Percentiles rank a stretch among this genome's conserved stretches.
These are phyloP conservation scores for Handroanthus guayacan DNA, from an alignment of 257 asterid genomes.

Conservation along the genomic window DNA sequence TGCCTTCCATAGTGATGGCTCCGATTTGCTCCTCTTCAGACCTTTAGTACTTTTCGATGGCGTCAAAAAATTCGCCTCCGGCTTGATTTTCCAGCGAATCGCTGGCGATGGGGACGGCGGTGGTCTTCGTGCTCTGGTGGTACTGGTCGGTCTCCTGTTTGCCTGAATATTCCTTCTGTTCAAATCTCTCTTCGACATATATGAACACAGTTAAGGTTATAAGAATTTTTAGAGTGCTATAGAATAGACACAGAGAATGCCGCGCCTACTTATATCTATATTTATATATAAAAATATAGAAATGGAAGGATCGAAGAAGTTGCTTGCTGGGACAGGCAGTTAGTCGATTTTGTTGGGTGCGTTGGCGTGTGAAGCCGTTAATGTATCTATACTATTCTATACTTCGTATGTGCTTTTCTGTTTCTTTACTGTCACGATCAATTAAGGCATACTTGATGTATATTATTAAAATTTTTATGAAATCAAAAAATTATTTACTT, in stretches of 20 bases:
- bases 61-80: slow-evolving; percentile 16
- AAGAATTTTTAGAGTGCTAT: not conserved
- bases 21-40: slow-evolving; percentile 55
- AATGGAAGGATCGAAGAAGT: no score
- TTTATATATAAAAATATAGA: no score
- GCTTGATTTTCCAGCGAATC: slow-evolving; percentile 30
- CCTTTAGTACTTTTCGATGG: slow-evolving; percentile 25
- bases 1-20: slow-evolving; percentile 43
- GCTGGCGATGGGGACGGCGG: slow-evolving; percentile 23
- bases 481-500: no score
- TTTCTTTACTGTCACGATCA: no score
- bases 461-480: no score
- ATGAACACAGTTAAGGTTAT: not conserved
- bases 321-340: no score
- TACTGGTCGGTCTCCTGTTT: slow-evolving; percentile 44
- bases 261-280: no score
- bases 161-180: slow-evolving; percentile 48
- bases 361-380: no score
- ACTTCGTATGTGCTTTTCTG: no score
- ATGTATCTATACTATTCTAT: no score
- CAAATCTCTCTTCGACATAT: slow-evolving; percentile 44
- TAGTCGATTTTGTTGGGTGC: no score
- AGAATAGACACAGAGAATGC: not conserved
- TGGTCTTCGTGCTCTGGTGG: not conserved
- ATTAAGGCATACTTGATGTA: no score